These are phyloP conservation scores for Globisporangium middletonii DNA, from an alignment of 352 stramenopile species.

Conservation along the genomic window DNA sequence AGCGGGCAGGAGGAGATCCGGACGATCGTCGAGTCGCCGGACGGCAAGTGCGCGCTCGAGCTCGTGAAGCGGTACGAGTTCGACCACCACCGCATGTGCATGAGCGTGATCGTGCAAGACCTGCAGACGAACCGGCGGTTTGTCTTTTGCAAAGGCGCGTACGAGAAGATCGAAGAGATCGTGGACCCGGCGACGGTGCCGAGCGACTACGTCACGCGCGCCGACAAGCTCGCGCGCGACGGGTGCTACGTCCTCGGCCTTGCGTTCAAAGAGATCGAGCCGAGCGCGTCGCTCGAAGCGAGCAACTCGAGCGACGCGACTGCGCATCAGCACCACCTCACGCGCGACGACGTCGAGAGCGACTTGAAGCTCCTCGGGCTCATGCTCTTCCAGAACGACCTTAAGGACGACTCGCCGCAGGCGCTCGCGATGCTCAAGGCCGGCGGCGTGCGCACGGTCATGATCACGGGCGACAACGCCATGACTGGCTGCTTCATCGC, in stretches of 20 bases:
- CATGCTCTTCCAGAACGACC: slow-evolving; percentile 78
- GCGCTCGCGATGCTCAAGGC: slow-evolving; percentile 59
- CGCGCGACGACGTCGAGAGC: slow-evolving; percentile 50
- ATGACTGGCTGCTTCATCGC: slow-evolving; percentile 51
- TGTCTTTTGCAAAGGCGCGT: slow-evolving; percentile 76
- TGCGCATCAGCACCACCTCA: slow-evolving; percentile 6
- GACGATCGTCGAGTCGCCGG: slow-evolving; percentile 12
- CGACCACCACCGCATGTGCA: slow-evolving; percentile 76
- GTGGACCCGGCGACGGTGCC: slow-evolving; percentile 37
- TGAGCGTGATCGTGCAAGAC: slow-evolving; percentile 71
- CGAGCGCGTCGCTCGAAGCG: neutral
- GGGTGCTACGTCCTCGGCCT: slow-evolving; percentile 80
- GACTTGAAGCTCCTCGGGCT: slow-evolving; percentile 56
- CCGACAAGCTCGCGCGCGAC: slow-evolving; percentile 35
- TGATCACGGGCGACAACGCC: slow-evolving; percentile 81
- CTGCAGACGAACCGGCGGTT: slow-evolving; percentile 24
- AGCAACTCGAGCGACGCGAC: neutral
- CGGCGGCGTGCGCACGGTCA: slow-evolving; percentile 59
- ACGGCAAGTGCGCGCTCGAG: slow-evolving; percentile 20
- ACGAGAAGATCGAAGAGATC: slow-evolving; percentile 68
- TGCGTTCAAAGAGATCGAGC: slow-evolving; percentile 20
- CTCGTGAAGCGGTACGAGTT: slow-evolving; percentile 85
- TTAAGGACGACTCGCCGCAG: slow-evolving; percentile 58
- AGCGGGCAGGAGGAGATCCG: slow-evolving; percentile 13
- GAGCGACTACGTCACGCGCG: slow-evolving; percentile 34